Evolutionary conservation across 768 basidiomycete genomes (phyloP).

Genomic region (Rhodotorula diobovata): DNA sequence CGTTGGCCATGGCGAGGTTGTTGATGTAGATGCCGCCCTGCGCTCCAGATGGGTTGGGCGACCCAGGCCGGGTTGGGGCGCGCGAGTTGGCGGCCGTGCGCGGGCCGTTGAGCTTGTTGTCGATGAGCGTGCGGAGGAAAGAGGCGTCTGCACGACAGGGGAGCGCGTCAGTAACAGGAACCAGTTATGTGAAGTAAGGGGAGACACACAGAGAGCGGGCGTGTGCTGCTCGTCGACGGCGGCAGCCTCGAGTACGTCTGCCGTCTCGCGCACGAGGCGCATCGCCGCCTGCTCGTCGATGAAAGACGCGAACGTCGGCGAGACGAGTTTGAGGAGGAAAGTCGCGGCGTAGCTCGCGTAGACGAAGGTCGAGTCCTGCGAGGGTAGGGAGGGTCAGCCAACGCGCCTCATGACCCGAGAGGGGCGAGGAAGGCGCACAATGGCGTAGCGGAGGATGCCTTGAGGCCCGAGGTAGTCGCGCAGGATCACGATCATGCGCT

Average conservation of each 20-base stretch:
- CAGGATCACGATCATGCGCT: slow-evolving; percentile 53
- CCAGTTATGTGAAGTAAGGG: slow-evolving; percentile 16
- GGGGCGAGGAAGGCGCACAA: slow-evolving; percentile 44
- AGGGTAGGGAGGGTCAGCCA: background rate
- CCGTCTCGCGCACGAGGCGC: slow-evolving; percentile 70
- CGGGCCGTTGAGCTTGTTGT: slow-evolving; percentile 37
- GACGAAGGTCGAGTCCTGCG: slow-evolving; percentile 75
- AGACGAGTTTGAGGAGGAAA: slow-evolving; percentile 83
- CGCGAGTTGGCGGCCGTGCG: slow-evolving; percentile 35
- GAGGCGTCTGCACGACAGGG: slow-evolving; percentile 16
- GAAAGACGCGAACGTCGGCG: slow-evolving; percentile 74
- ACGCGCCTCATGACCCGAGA: too few species aligned
- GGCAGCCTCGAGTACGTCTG: slow-evolving; percentile 68
- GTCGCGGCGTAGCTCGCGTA: slow-evolving; percentile 88
- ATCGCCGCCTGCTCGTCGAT: slow-evolving; percentile 69
- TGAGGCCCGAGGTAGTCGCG: slow-evolving; percentile 72
- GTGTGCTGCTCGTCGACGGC: slow-evolving; percentile 78
- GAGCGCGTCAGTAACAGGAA: background rate
- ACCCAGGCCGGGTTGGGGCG: slow-evolving; percentile 28
- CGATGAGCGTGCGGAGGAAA: slow-evolving; percentile 37
- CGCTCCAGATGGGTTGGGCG: background rate
- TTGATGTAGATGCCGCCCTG: background rate
- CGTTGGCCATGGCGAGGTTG: background rate
- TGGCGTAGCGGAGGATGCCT: slow-evolving; percentile 74
- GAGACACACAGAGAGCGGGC: slow-evolving; percentile 82